phyloP scores from a whole-genome alignment of 768 basidiomycete species.

The Auricularia cornea region DNA sequence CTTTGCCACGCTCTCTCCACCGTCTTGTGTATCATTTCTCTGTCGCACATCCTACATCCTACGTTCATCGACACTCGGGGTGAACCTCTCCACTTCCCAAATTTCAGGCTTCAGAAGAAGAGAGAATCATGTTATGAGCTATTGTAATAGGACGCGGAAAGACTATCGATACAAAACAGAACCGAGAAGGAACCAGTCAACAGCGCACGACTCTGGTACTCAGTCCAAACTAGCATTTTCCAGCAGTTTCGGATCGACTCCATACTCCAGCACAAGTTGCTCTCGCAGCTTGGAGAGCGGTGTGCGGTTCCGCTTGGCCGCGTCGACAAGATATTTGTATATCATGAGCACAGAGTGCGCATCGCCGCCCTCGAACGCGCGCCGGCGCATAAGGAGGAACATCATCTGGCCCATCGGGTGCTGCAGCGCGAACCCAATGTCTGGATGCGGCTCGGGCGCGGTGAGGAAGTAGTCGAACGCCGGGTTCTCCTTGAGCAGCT shows the following conservation, averaged over 20 bases:
- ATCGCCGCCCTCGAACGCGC: not conserved
- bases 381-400: not conserved
- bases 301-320: not conserved
- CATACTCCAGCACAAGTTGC: not conserved
- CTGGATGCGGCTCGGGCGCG: not conserved
- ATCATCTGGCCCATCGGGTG: not conserved
- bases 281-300: not conserved
- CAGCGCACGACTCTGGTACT: too few species aligned
- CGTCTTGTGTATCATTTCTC: too few species aligned
- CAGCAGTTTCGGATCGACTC: not conserved
- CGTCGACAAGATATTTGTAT: not conserved
- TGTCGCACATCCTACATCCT: too few species aligned
- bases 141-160: too few species aligned
- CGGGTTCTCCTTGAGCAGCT: not conserved
- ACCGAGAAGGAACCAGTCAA: too few species aligned
- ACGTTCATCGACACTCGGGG: too few species aligned
- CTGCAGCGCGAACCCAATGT: not conserved
- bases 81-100: too few species aligned
- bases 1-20: too few species aligned
- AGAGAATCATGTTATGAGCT: too few species aligned
- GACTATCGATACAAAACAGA: too few species aligned
- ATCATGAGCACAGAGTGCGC: not conserved
- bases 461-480: not conserved
- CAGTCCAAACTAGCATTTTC: not conserved
- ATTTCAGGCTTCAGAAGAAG: too few species aligned